Evolutionary conservation across 257 asterid genomes (phyloP).

Genomic region (Solanum clarkiae): DNA sequence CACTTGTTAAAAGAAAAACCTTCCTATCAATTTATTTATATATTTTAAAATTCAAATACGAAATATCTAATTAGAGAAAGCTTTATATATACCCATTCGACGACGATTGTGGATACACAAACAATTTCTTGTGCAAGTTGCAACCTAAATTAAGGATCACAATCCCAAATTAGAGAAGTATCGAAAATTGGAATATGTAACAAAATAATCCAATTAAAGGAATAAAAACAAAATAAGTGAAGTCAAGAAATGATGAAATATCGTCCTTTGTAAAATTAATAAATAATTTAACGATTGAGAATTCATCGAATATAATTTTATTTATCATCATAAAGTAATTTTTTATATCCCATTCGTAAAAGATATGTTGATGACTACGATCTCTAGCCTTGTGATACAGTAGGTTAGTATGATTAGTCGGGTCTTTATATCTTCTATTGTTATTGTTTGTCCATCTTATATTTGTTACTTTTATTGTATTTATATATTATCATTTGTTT

Average conservation of each 20-base stretch:
- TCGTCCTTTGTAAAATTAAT: not conserved
- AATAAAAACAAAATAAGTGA: not conserved
- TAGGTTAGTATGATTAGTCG: too few species aligned
- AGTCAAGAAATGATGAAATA: not conserved
- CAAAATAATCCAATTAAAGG: not conserved
- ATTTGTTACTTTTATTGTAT: too few species aligned
- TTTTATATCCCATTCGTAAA: not conserved
- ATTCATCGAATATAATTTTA: accelerated
- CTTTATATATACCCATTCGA: too few species aligned
- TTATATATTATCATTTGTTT: too few species aligned
- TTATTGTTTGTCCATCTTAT: too few species aligned
- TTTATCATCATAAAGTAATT: not conserved
- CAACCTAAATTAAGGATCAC: not conserved
- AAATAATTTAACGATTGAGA: not conserved
- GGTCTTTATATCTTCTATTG: too few species aligned
- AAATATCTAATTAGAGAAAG: too few species aligned
- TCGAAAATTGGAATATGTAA: not conserved
- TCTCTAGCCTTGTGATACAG: not conserved
- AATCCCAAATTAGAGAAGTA: not conserved
- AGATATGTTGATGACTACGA: not conserved
- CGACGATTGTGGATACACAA: not conserved
- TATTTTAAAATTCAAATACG: too few species aligned
- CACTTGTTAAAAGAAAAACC: too few species aligned
- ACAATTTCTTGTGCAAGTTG: not conserved
- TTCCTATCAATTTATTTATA: too few species aligned